Base-by-base conservation (phyloP, 495 filamentous ascomycete genomes). In the Podospora anserina region DNA sequence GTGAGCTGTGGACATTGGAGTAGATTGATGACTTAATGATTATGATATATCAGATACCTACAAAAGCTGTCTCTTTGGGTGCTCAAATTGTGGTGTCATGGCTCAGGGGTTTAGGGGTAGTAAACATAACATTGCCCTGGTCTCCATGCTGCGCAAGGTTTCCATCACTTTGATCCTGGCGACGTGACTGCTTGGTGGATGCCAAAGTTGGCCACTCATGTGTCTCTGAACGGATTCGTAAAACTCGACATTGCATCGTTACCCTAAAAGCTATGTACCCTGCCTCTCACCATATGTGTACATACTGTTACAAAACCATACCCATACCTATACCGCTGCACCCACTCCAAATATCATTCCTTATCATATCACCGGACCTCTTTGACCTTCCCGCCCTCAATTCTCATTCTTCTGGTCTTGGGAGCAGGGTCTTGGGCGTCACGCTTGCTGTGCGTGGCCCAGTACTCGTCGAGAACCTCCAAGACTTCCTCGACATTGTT, bases 401-500 rank as follows among this genome's bases (percentile, higher is more conserved):
- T 2, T 16, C 39, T 49, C 39, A 49, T 49, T 13, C 39, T 49
- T 13, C 39, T 49, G 1, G 39, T 1, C 13, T 49, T 49, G 39
- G 39, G 39, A 16, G 39, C 39, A 16, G 39, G 39, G 39, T 11
- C 39, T 49, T 49, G 39, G 6, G 13, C 39, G 9, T 49, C 39
- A 49, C 39, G 39, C 39, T 49, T 49, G 39, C 15, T 49, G 15
- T 49, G 39, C 3, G 39, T 49, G 15, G 39, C 39, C 39, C 39
- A 77, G 69, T 74, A 78, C 30, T 63, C 71, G 39, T 74, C 72
- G 19, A 78, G 64, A 20, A 34, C 66, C 2, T 70, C 62, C 15
- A 65, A 27, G 2, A 75, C 71, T 54, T 76, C 76, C 0, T 68
- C 76, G 0, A 76, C 74, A 28, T 76, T 70, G 64, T 72, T 76